phyloP scores from a whole-genome alignment of 257 asterid species.

The Ophiorrhiza pumila region DNA sequence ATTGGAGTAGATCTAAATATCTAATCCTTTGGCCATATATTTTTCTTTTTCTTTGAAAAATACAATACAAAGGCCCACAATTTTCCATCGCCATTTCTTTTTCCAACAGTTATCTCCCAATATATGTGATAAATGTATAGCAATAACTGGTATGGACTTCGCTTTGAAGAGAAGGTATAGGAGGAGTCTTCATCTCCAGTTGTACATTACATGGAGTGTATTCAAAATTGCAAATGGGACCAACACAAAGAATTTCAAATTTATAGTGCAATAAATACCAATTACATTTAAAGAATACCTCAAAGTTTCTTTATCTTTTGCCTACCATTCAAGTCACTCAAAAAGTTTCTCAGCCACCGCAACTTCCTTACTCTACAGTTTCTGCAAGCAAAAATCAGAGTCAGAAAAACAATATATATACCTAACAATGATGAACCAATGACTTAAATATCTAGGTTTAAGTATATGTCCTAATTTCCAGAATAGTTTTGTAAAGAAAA shows the following conservation, averaged over 20 bases:
- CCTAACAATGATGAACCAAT: conserved; percentile 26
- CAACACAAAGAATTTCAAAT: conserved; percentile 26
- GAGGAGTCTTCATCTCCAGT: conserved; percentile 47
- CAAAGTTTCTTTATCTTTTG: conserved; percentile 46
- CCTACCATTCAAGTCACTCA: conserved; percentile 64
- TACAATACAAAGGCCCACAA: conserved; percentile 35
- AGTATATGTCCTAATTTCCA: conserved; percentile 14
- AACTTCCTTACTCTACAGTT: conserved; percentile 36
- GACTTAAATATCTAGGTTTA: conserved; percentile 16
- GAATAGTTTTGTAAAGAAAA: not conserved
- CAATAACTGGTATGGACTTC: conserved; percentile 34
- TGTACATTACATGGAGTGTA: conserved; percentile 31
- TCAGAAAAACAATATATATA: conserved; percentile 23
- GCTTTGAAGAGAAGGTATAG: conserved; percentile 78
- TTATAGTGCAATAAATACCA: conserved; percentile 35
- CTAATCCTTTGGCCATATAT: conserved; percentile 21
- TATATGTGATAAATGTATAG: conserved; percentile 10
- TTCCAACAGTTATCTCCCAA: conserved; percentile 2
- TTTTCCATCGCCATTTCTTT: not conserved
- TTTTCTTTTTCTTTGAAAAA: conserved; percentile 11
- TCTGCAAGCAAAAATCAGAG: conserved; percentile 47
- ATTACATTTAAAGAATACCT: conserved; percentile 28
- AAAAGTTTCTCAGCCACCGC: conserved; percentile 42
- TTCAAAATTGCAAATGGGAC: conserved; percentile 31
- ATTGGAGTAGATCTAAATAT: conserved; percentile 23